Percentiles rank a stretch among this genome's conserved stretches.
phyloP scores from a whole-genome alignment of 768 basidiomycete species.

The Leccinellum albellum region DNA sequence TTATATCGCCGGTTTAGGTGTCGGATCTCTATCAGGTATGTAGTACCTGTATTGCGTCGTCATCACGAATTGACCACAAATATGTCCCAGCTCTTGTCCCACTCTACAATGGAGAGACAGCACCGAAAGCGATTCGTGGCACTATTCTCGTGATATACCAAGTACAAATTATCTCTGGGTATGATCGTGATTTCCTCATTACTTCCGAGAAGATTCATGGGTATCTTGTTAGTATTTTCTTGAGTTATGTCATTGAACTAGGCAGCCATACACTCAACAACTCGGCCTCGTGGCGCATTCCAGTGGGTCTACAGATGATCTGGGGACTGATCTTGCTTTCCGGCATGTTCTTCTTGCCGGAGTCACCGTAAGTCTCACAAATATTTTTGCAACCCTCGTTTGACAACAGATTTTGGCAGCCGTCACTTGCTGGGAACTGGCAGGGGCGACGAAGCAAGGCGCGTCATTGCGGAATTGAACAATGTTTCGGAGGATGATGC shows the following conservation, averaged over 20 bases:
- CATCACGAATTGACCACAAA: not conserved
- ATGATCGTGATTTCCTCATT: slow-evolving; percentile 7
- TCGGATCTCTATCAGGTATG: slow-evolving; percentile 69
- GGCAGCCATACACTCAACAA: slow-evolving; percentile 53
- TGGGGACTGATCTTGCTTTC: slow-evolving; percentile 66
- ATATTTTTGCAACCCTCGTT: not conserved
- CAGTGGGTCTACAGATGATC: slow-evolving; percentile 69
- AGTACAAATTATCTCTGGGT: slow-evolving; percentile 73
- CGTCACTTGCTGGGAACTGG: slow-evolving; percentile 67
- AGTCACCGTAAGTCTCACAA: slow-evolving; percentile 57
- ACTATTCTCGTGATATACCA: slow-evolving; percentile 73
- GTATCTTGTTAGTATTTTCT: slow-evolving; percentile 49
- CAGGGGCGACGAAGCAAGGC: slow-evolving; percentile 49
- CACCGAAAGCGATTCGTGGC: slow-evolving; percentile 71
- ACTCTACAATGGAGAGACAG: slow-evolving; percentile 76
- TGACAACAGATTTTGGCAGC: slow-evolving; percentile 29
- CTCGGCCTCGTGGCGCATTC: slow-evolving; percentile 70
- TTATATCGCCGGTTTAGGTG: slow-evolving; percentile 73
- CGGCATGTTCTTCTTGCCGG: slow-evolving; percentile 73
- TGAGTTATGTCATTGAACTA: slow-evolving; percentile 69
- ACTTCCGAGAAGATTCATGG: not conserved
- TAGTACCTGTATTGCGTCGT: slow-evolving; percentile 5
- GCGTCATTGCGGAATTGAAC: slow-evolving; percentile 65
- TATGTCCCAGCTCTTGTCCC: slow-evolving; percentile 47
- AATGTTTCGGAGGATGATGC: slow-evolving; percentile 55